phyloP scores from a whole-genome alignment of 2,329 filamentous ascomycete genomes.

The Apiospora malaysiana region DNA sequence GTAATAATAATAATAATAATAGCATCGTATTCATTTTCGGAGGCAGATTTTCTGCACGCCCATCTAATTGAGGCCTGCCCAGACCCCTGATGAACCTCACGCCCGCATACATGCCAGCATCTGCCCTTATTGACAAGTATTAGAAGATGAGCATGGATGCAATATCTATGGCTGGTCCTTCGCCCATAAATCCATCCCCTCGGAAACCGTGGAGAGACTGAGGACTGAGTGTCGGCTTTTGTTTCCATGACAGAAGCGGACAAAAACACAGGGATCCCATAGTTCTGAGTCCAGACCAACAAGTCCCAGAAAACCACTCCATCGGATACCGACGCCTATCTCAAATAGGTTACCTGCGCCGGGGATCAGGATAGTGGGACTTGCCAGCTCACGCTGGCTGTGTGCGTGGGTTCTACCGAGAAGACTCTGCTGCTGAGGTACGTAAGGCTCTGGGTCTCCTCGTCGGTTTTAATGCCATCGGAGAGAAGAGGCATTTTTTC shows the following conservation, averaged over 20 bases:
- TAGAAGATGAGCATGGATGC: not conserved
- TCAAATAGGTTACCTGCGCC: conserved; percentile 4
- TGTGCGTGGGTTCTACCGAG: conserved; percentile 8
- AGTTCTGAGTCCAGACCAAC: not conserved
- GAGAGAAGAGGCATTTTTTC: not conserved
- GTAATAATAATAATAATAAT: conserved; percentile 1
- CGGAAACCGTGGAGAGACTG: not conserved
- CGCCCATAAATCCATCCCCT: not conserved
- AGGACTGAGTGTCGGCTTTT: not conserved
- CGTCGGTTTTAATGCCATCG: conserved; percentile 11
- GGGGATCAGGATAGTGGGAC: not conserved
- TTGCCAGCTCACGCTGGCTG: not conserved
- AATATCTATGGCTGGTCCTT: not conserved
- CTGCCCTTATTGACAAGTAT: not conserved
- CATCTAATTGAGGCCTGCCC: not conserved
- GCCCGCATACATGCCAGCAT: not conserved
- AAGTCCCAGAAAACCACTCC: not conserved
- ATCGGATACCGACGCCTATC: not conserved
- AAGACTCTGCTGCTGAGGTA: conserved; percentile 11
- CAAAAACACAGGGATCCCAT: conserved; percentile 8
- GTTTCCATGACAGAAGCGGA: not conserved
- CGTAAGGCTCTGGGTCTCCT: not conserved
- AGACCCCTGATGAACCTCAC: not conserved
- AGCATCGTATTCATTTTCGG: conserved; percentile 16
- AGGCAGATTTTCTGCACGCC: not conserved